These are phyloP conservation scores for Scheffersomyces segobiensis DNA, from an alignment of 1,139 yeast species.

Conservation along the genomic window DNA sequence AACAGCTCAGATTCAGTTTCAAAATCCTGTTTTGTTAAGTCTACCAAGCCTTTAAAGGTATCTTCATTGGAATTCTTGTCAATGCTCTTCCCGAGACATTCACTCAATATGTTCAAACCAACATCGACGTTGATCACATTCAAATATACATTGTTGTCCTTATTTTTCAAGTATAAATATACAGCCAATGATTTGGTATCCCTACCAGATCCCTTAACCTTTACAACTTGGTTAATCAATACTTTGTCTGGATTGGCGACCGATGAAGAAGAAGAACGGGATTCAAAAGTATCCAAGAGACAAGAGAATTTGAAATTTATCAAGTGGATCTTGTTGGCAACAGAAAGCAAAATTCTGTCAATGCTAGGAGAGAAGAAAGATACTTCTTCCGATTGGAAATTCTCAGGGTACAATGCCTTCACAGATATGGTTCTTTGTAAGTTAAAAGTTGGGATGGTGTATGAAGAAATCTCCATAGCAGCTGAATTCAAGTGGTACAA, in stretches of 20 bases:
- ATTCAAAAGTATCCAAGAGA: slow-evolving; percentile 36
- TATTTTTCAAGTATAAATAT: slow-evolving; percentile 40
- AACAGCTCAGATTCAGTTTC: slow-evolving; percentile 18
- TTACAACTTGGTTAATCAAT: slow-evolving; percentile 34
- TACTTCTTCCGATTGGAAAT: slow-evolving; percentile 11
- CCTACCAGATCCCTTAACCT: slow-evolving; percentile 45
- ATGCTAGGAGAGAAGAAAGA: slow-evolving; percentile 40
- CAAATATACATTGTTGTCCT: slow-evolving; percentile 45
- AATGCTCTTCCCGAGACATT: slow-evolving; percentile 70
- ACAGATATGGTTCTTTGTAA: slow-evolving; percentile 21
- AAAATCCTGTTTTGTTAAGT: slow-evolving; percentile 20
- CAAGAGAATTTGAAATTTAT: slow-evolving; percentile 48
- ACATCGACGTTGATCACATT: slow-evolving; percentile 56
- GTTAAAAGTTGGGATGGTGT: slow-evolving; percentile 25
- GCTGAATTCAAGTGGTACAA: slow-evolving; percentile 25
- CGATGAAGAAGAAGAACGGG: slow-evolving; percentile 5
- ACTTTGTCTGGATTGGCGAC: slow-evolving; percentile 21
- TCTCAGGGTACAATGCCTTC: slow-evolving; percentile 9
- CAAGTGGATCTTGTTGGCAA: slow-evolving; percentile 38
- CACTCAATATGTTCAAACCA: slow-evolving; percentile 71
- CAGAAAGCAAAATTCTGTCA: slow-evolving; percentile 46
- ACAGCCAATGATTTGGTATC: slow-evolving; percentile 45
- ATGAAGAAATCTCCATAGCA: slow-evolving; percentile 17
- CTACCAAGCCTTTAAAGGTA: slow-evolving; percentile 15
- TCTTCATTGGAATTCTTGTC: slow-evolving; percentile 10